These are phyloP conservation scores for Vigna unguiculata DNA, from an alignment of 306 rosid species.

Conservation along the genomic window DNA sequence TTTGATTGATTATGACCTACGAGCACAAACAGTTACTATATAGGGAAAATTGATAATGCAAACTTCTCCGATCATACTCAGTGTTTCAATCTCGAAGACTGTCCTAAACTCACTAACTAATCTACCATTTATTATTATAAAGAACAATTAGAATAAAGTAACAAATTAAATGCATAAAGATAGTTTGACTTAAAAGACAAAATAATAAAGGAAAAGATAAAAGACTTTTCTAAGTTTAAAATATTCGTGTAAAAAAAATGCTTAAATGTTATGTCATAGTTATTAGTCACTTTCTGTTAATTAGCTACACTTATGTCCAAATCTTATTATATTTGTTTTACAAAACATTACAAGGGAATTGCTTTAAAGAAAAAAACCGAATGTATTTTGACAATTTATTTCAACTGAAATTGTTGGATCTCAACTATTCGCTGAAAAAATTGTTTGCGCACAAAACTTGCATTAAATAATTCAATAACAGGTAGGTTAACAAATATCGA, in stretches of 20 bases:
- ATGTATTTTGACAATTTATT: neutral
- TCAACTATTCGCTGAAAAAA: neutral
- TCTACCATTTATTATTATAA: neutral
- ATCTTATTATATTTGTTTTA: neutral
- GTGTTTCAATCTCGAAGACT: neutral
- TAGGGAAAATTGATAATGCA: slow-evolving; percentile 34
- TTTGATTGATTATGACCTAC: neutral
- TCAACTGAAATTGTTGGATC: neutral
- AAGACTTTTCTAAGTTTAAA: too few relatives aligned
- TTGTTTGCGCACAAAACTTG: neutral
- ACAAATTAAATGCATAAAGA: too few relatives aligned
- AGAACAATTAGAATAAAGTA: neutral
- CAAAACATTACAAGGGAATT: neutral
- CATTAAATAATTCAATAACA: neutral
- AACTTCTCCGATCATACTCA: slow-evolving; percentile 2
- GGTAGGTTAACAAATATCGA: neutral
- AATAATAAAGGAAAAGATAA: neutral
- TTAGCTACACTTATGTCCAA: neutral
- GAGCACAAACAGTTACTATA: neutral
- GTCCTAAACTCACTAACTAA: neutral
- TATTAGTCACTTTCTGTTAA: neutral
- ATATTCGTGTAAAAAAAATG: too few relatives aligned
- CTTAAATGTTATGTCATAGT: neutral
- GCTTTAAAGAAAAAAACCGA: neutral
- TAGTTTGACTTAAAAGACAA: neutral